These are phyloP conservation scores for Botrytis hyacinthi DNA, from an alignment of 2,329 filamentous ascomycete species.

Conservation along the genomic window DNA sequence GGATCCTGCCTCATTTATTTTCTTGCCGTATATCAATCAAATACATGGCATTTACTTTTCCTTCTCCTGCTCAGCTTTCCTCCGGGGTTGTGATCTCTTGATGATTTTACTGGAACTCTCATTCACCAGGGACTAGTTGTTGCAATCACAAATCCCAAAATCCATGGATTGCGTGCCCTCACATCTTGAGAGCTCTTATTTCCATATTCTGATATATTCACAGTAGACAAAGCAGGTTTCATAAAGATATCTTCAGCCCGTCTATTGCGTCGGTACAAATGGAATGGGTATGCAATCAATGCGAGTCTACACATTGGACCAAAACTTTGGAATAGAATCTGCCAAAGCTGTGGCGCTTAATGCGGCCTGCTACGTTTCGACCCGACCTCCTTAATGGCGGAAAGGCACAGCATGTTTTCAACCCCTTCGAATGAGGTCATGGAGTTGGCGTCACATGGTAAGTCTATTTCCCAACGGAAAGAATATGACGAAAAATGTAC, in stretches of 20 bases:
- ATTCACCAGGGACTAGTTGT: not conserved
- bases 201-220: not conserved
- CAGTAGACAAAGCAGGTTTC: not conserved
- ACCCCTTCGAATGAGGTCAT: not conserved
- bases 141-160: too few species aligned
- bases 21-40: not conserved
- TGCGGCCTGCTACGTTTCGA: not conserved
- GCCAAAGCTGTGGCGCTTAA: not conserved
- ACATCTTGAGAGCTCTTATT: not conserved
- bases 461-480: not conserved
- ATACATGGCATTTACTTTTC: not conserved
- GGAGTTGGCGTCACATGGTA: not conserved
- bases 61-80: not conserved
- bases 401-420: not conserved
- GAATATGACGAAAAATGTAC: not conserved
- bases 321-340: not conserved
- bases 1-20: not conserved
- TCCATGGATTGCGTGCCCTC: not conserved
- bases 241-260: not conserved
- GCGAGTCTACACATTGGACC: not conserved
- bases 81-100: not conserved
- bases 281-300: not conserved
- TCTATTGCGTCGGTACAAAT: not conserved
- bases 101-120: not conserved
- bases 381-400: not conserved